Conservation (phyloP, 75 land plant species). For the Ceratopteris richardii region DNA sequence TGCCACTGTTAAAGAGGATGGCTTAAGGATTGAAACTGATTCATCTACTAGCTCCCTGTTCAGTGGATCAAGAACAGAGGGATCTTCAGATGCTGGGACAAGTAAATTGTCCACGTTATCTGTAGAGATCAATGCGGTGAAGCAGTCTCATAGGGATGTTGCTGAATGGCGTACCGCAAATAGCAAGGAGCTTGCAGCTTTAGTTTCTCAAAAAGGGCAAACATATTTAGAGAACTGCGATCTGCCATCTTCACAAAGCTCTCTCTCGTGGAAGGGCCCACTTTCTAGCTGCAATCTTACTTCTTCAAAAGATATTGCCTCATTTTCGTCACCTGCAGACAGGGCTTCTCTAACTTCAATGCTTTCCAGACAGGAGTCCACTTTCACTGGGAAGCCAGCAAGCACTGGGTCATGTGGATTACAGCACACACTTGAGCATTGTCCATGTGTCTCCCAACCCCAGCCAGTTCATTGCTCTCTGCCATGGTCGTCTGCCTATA, state of each 20-base stretch:
- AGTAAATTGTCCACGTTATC: background rate
- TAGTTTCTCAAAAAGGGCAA: constrained; percentile 5
- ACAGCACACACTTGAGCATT: background rate
- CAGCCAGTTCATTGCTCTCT: constrained; percentile 2
- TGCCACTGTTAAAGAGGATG: background rate
- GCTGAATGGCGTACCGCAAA: background rate
- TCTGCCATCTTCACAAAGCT: constrained; percentile 34
- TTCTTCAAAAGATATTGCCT: constrained; percentile 5
- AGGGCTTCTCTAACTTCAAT: constrained; percentile 7
- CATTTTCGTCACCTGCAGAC: background rate
- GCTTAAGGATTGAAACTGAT: background rate
- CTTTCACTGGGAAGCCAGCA: constrained; percentile 1
- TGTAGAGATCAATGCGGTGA: background rate
- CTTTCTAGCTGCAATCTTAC: constrained; percentile 11
- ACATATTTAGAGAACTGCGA: constrained; percentile 35
- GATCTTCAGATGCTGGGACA: background rate
- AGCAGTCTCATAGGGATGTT: background rate
- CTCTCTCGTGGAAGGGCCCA: constrained; percentile 4
- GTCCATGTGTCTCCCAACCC: constrained; percentile 12
- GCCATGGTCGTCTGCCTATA: background rate
- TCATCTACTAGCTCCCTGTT: constrained; percentile 1
- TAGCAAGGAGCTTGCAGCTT: background rate
- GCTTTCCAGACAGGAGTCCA: constrained; percentile 6
- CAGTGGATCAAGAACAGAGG: background rate
- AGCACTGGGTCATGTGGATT: constrained; percentile 8